These are phyloP conservation scores for Plantago ovata DNA, from an alignment of 257 asterid species.

Conservation along the genomic window DNA sequence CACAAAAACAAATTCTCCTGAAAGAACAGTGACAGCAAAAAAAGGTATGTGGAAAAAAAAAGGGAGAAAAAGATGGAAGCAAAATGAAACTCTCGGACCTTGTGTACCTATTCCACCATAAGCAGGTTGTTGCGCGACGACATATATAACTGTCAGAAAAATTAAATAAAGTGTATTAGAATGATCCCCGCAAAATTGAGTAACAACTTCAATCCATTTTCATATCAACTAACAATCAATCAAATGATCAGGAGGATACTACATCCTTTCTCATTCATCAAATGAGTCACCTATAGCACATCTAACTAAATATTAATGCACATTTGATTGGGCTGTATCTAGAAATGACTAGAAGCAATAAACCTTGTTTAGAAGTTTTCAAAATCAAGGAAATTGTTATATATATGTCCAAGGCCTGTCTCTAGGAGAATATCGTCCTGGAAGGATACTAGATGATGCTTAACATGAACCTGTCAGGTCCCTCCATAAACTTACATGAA, in stretches of 20 bases:
- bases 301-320: slow-evolving; percentile 8
- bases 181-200: neutral
- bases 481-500: slow-evolving; percentile 2
- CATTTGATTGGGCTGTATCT: neutral
- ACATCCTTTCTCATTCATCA: neutral
- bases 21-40: slow-evolving; percentile 5
- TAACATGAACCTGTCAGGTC: slow-evolving; percentile 1
- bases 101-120: slow-evolving; percentile 59
- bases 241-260: neutral
- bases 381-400: neutral
- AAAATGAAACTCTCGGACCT: neutral
- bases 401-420: neutral
- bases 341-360: neutral
- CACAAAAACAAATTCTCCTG: neutral
- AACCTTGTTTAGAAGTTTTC: neutral
- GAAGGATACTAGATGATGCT: slow-evolving; percentile 4
- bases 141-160: slow-evolving; percentile 60
- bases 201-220: neutral
- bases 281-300: neutral
- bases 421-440: neutral
- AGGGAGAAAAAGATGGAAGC: too few relatives aligned
- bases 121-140: slow-evolving; percentile 74
- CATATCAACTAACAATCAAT: neutral
- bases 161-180: slow-evolving; percentile 17
- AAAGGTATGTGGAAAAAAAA: neutral